Percentiles rank a stretch among this genome's conserved stretches.
These are phyloP conservation scores for Pseudogymnoascus sp. DNA, from an alignment of 2,329 filamentous ascomycete species.

Conservation along the genomic window DNA sequence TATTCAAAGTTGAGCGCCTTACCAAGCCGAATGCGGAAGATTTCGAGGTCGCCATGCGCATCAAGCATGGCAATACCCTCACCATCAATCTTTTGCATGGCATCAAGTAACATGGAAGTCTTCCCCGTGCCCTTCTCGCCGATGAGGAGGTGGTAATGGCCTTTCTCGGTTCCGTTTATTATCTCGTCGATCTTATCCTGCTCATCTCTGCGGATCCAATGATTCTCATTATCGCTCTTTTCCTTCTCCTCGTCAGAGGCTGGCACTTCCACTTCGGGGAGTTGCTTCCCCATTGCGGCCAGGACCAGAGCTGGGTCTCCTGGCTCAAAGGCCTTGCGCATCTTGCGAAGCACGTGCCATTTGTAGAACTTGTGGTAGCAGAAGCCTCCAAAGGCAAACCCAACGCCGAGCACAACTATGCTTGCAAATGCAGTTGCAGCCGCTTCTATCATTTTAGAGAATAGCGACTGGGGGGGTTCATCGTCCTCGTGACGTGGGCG, in stretches of 20 bases:
- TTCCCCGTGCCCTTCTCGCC: conserved; percentile 97
- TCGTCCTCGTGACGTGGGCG: not conserved
- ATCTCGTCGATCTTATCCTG: conserved; percentile 77
- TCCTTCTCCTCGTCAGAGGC: not conserved
- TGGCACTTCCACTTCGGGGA: conserved; percentile 34
- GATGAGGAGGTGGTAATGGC: conserved; percentile 85
- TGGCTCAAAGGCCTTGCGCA: conserved; percentile 82
- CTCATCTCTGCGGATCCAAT: conserved; percentile 80
- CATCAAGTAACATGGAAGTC: conserved; percentile 91
- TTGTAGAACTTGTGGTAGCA: conserved; percentile 83
- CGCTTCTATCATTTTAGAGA: conserved; percentile 60
- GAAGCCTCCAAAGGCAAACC: conserved; percentile 61
- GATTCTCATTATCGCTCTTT: conserved; percentile 30
- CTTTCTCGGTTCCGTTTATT: conserved; percentile 60
- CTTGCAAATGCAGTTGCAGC: conserved; percentile 70
- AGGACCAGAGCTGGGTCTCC: conserved; percentile 84
- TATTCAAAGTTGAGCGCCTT: conserved; percentile 95
- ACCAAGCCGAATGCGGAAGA: conserved; percentile 85
- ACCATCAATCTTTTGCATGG: conserved; percentile 87
- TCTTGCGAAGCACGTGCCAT: conserved; percentile 80
- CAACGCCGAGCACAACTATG: conserved; percentile 60
- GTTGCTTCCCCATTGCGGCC: conserved; percentile 56
- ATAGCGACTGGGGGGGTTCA: conserved; percentile 17
- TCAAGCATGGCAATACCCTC: conserved; percentile 93
- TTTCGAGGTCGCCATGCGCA: conserved; percentile 88